Percentiles rank a stretch among this genome's conserved stretches.
phyloP scores from a whole-genome alignment of 2,329 filamentous ascomycete genomes.

The Aureobasidium uvarum region DNA sequence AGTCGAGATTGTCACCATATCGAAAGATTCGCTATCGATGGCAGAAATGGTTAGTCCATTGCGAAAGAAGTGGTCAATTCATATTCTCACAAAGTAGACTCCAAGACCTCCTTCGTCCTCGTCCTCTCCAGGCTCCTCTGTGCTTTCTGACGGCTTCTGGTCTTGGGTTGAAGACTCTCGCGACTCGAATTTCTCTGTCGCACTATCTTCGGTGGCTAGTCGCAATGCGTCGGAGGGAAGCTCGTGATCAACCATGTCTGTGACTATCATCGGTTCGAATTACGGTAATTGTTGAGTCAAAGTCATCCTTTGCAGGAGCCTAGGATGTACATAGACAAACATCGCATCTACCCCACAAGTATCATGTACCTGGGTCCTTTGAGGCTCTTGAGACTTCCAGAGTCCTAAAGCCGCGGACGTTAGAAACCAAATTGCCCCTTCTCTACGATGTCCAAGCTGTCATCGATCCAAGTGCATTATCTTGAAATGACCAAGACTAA shows the following conservation, averaged over 20 bases:
- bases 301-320: not conserved
- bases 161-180: not conserved
- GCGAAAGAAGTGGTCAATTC: too few species aligned
- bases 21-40: slow-evolving; percentile 35
- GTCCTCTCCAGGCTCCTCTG: not conserved
- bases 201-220: not conserved
- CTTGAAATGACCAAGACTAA: not conserved
- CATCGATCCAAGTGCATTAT: not conserved
- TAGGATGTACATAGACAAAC: not conserved
- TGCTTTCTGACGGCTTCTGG: not conserved
- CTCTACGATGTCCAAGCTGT: not conserved
- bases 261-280: not conserved
- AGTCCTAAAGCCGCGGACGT: slow-evolving; percentile 10
- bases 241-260: not conserved
- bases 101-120: not conserved
- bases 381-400: not conserved
- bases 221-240: not conserved
- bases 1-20: slow-evolving; percentile 35
- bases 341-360: not conserved
- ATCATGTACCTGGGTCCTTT: not conserved
- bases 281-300: not conserved
- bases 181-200: not conserved
- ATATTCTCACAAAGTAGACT: not conserved
- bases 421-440: not conserved
- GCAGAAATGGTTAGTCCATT: not conserved